Conservation (phyloP, 2,329 filamentous ascomycete species). For the Microdochium bolleyi region DNA sequence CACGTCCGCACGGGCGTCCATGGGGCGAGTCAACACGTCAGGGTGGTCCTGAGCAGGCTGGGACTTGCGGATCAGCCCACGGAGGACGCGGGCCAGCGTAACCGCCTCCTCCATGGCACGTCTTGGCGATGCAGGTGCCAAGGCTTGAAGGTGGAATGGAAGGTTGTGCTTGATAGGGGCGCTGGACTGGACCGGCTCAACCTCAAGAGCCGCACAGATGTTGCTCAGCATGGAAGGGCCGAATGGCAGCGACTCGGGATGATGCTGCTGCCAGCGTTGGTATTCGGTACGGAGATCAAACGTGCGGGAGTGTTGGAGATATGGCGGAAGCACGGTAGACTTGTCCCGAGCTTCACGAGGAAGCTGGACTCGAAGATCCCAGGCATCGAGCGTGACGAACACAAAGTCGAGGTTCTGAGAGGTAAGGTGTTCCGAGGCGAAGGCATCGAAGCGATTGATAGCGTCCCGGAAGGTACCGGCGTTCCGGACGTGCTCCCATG, state of each 20-base stretch:
- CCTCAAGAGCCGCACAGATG: constrained; percentile 96
- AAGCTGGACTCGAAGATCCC: constrained; percentile 96
- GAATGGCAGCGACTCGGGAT: constrained; percentile 94
- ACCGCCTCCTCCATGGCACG: constrained; percentile 97
- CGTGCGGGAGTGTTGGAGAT: constrained; percentile 94
- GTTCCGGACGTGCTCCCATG: constrained; percentile 98
- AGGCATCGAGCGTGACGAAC: constrained; percentile 96
- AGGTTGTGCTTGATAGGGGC: constrained; percentile 98
- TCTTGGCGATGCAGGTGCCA: constrained; percentile 89
- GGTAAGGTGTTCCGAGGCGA: constrained; percentile 84
- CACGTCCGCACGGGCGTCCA: constrained; percentile 95
- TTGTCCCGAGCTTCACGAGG: constrained; percentile 97
- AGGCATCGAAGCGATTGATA: constrained; percentile 88
- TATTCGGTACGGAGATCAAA: constrained; percentile 97
- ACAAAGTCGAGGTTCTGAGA: constrained; percentile 93
- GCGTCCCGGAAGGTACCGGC: constrained; percentile 96
- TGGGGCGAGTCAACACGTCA: constrained; percentile 87
- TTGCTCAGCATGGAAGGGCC: constrained; percentile 92
- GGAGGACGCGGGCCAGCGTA: constrained; percentile 84
- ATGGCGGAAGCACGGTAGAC: constrained; percentile 90
- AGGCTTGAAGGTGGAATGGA: constrained; percentile 92
- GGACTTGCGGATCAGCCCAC: constrained; percentile 90
- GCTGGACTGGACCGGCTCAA: constrained; percentile 94
- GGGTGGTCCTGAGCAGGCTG: constrained; percentile 90
- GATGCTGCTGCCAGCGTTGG: constrained; percentile 96